Percentiles rank a stretch among this genome's conserved stretches.
Conservation (phyloP, 2,329 filamentous ascomycete species). For the Dactylellina sp. region DNA sequence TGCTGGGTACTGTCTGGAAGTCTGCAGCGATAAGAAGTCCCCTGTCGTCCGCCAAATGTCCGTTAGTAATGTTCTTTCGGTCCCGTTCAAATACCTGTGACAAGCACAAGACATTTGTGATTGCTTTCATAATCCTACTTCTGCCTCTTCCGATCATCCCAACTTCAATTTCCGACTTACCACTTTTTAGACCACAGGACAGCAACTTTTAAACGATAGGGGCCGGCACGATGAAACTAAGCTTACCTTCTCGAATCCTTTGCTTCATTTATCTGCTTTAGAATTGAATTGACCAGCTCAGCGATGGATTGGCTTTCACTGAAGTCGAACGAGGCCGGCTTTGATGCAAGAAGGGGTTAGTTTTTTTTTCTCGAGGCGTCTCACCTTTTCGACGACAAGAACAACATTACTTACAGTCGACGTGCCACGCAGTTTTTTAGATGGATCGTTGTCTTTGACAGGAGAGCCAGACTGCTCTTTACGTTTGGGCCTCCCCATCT, state of each 20-base stretch:
- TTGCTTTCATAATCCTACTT: constrained; percentile 13
- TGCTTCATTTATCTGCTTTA: constrained; percentile 34
- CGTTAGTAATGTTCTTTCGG: constrained; percentile 28
- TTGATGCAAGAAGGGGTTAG: constrained; percentile 22
- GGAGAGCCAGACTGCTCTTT: constrained; percentile 55
- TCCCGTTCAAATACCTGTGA: constrained; percentile 11
- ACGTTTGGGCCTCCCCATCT: constrained; percentile 53
- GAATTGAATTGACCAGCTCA: constrained; percentile 29
- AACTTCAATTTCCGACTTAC: background rate
- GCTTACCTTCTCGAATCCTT: constrained; percentile 49
- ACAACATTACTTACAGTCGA: constrained; percentile 27
- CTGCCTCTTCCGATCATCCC: constrained; percentile 8
- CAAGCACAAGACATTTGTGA: constrained; percentile 6
- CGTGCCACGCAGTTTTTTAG: constrained; percentile 45
- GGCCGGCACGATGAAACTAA: background rate
- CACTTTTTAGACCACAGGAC: constrained; percentile 2
- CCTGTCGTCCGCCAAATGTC: constrained; percentile 30
- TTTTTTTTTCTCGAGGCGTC: constrained; percentile 4
- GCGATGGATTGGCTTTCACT: constrained; percentile 36
- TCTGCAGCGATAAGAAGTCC: constrained; percentile 35
- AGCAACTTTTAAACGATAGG: background rate
- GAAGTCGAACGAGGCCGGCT: constrained; percentile 46
- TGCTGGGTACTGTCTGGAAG: constrained; percentile 42
- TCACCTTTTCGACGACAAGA: background rate
- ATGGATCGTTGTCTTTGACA: constrained; percentile 39